Evolutionary conservation across 306 rosid genomes (phyloP), one percentile per base, ranked within the genome.

Genomic region (Begonia loranthoides): DNA sequence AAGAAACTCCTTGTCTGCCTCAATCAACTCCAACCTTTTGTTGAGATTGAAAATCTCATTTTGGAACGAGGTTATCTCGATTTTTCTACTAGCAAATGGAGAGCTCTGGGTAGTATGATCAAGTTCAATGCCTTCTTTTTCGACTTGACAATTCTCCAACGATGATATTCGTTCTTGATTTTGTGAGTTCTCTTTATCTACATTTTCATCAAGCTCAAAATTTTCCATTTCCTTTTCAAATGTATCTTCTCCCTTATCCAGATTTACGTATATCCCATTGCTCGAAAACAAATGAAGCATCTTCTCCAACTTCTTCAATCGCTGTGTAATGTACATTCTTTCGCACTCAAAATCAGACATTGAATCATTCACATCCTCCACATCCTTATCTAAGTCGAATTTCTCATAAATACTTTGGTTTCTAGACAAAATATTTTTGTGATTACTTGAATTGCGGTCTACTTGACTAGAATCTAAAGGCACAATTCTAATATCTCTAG

Each of bases 401-500:
- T 65, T 53, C 52, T 63, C 67, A 17, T 64, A 50, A 44, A 54
- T 56, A 54, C 38, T 19, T 52, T 60, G 69, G 62, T 45, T 66
- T 61, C 65, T 74, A 28, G 73, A 41, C 51, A 55, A 64, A 13
- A 46, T 33, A 51, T 59, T 66, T 64, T 61, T 50, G 10, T 4
- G 49, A 58, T 57, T 52, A 22, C 63, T 70, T 56, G 61, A 66
- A 60, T 59, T 59, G 45, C 65, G 54, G 55, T 62, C 76, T 13
- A 10, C 38, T 63, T 60, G 34, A 55, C 59, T 49, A 39, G 68
- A 59, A 50, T 76, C 79, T 4, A 76, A 59, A 57, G 62, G 80
- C 72, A 82, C 87, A 60, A 78, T 68, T 15, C 77, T 71, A 64
- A 90, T 78, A 76, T 78, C 95, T 72, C 81, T 82, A 67, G 81